Base-by-base conservation (phyloP, 352 stramenopile species). In the Globisporangium lucens region DNA sequence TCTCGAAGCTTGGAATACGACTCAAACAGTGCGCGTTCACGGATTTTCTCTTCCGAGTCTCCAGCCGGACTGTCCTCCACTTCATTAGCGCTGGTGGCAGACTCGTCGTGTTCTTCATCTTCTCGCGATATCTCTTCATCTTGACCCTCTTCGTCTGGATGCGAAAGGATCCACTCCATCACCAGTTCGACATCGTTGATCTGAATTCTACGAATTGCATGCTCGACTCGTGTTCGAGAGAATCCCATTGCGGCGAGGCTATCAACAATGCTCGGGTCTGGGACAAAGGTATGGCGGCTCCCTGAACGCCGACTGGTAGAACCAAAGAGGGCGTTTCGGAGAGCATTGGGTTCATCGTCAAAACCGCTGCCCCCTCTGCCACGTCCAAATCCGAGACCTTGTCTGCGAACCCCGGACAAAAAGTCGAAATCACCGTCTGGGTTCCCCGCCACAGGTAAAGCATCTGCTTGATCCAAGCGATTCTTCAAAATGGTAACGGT, bases 191-290 rank as follows among this genome's bases (percentile, higher is more conserved):
- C 79, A 60, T 95, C 85, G 64, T 98, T 98, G 13, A 91, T 80
- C 74, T 93, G 80, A 35, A 94, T 89, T 38, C 83, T 82, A 43
- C 96, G 90, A 35, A 99, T 75, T 10, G 95, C 95, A 73, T 90
- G 87, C 64, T 98, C 77, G 12, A 98, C 91, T 61, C 97, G 89
- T 46, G 92, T 71, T 24, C 94, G 83, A 20, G 73, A 74, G 66
- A 99, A 99, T 20, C 97, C 97, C 97, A 99, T 99, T 10, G 97
- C 96, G 22, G 89, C 84, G 17, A 99, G 79, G 41, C 81, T 93
- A n/a, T 95, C 85, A 13, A 99, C 90, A 55, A 97, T 89, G 17
- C 86, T 83, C 29, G 97, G 83, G 63, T 97, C 96, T 13, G 95
- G 81, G 57, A 93, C 85, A 79, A 99, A 98, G 2, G 82, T 73